Evolutionary conservation across 768 basidiomycete genomes (phyloP).

Genomic region (Megacollybia marginata): DNA sequence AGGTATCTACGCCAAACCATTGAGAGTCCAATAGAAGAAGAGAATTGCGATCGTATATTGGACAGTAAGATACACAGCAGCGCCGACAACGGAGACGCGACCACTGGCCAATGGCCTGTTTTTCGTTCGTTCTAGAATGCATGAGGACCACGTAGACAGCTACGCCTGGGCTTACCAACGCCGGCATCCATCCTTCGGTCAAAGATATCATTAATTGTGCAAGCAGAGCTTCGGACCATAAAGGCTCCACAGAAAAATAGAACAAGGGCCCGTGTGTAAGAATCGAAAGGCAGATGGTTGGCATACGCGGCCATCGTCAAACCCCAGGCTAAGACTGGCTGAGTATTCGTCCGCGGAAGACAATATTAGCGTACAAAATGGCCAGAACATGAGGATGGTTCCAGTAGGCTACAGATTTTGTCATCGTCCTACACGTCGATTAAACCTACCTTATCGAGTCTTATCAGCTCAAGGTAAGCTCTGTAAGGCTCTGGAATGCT

Average conservation of each 20-base stretch:
- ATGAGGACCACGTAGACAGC: neutral
- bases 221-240: constrained; percentile 39
- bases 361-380: constrained; percentile 30
- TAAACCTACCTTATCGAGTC: constrained; percentile 37
- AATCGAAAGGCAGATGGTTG: constrained; percentile 20
- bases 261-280: constrained; percentile 23
- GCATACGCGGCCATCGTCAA: constrained; percentile 42
- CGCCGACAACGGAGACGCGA: constrained; percentile 34
- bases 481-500: constrained; percentile 3
- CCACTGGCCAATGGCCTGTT: constrained; percentile 42
- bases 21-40: constrained; percentile 29
- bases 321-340: constrained; percentile 25
- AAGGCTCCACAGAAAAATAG: constrained; percentile 33
- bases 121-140: constrained; percentile 35
- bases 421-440: neutral
- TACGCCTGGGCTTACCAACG: constrained; percentile 32
- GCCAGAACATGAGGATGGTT: constrained; percentile 46
- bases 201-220: constrained; percentile 50
- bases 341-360: neutral
- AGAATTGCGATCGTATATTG: constrained; percentile 33
- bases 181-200: constrained; percentile 45
- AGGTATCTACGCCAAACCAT: constrained; percentile 26
- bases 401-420: constrained; percentile 34
- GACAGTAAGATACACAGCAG: constrained; percentile 29
- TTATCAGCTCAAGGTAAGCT: constrained; percentile 43